Evolutionary conservation across 2,329 filamentous ascomycete species (phyloP), one percentile per base, ranked within the genome.

Genomic region (Sphaerulina populicola): DNA sequence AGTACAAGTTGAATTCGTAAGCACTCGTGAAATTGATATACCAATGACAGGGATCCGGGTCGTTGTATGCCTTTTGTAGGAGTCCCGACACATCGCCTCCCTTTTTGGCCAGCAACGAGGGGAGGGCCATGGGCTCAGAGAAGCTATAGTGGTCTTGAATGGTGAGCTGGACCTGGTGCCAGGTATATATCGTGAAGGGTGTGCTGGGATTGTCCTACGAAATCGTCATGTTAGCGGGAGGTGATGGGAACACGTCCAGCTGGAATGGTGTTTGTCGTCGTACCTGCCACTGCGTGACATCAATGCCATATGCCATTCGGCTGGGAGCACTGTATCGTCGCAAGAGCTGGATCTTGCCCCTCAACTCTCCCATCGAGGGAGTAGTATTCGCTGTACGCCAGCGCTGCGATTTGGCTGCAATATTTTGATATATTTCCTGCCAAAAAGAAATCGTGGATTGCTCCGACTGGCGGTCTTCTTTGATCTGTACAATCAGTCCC

Each of bases 81-180:
- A 74, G 64, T 15, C 60, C 56, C 18, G 62, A 59, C 3, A 75
- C 70, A 55, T 67, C 68, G 2, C 49, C 61, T 49, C 64, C 65
- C 63, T 75, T 75, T 46, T 60, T 66, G 3, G 58, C 54, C 5
- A 75, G 63, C n/a, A 74, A 61, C 2, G 65, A 60, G 1, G 67
- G 61, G 12, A 75, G 65, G 6, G 66, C 54, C 18, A 69, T 65
- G 6, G 69, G 64, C 23, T 68, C 57, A 0, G 67, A 60, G 56
- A 69, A 73, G 54, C 67, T 68, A 68, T 74, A 75, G 62, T 75
- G 73, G 60, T 75, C 73, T 64, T 75, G 73, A 6, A 75, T 65
- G 8, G 69, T 71, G 39, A 74, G 60, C 15, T 64, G 63, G 3
- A 70, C 64, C 23, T 62, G 59, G 14, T 65, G 63, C 12, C 66